Evolutionary conservation across 306 rosid species (phyloP).

Genomic region (Cucurbita maxima): DNA sequence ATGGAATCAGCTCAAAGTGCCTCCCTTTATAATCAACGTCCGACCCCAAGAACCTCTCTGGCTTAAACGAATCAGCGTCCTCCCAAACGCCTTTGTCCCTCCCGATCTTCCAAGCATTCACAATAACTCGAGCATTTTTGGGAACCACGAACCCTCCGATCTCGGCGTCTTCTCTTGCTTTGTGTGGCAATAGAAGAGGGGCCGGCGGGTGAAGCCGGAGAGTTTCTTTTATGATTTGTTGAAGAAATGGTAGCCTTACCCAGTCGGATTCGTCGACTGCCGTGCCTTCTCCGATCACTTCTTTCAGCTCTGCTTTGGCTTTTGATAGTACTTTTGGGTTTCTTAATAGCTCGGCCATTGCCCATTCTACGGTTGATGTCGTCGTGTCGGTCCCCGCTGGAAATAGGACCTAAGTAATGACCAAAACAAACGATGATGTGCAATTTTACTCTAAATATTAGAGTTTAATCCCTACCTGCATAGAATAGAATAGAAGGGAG

Average conservation of each 20-base stretch:
- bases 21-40: conserved; percentile 28
- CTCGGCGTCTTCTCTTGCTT: conserved; percentile 19
- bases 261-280: conserved; percentile 41
- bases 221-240: conserved; percentile 44
- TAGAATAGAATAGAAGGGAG: too few relatives aligned
- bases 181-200: conserved; percentile 45
- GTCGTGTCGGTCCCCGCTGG: conserved; percentile 51
- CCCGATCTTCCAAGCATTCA: conserved; percentile 45
- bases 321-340: conserved; percentile 8
- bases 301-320: conserved; percentile 25
- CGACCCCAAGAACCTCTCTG: conserved; percentile 26
- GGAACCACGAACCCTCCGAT: conserved; percentile 24
- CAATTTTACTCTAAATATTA: too few relatives aligned
- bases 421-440: too few relatives aligned
- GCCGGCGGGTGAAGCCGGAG: conserved; percentile 41
- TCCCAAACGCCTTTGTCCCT: conserved; percentile 34
- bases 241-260: conserved; percentile 26
- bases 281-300: conserved; percentile 12
- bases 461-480: too few relatives aligned
- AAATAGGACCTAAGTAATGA: conserved; percentile 27
- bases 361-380: conserved; percentile 42
- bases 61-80: conserved; percentile 21
- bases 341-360: conserved; percentile 27
- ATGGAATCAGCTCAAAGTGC: conserved; percentile 40
- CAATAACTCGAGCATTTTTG: conserved; percentile 29